Percentiles rank a stretch among this genome's conserved stretches.
These are phyloP conservation scores for Anastatica hierochuntica DNA, from an alignment of 345 rosid species.

Conservation along the genomic window DNA sequence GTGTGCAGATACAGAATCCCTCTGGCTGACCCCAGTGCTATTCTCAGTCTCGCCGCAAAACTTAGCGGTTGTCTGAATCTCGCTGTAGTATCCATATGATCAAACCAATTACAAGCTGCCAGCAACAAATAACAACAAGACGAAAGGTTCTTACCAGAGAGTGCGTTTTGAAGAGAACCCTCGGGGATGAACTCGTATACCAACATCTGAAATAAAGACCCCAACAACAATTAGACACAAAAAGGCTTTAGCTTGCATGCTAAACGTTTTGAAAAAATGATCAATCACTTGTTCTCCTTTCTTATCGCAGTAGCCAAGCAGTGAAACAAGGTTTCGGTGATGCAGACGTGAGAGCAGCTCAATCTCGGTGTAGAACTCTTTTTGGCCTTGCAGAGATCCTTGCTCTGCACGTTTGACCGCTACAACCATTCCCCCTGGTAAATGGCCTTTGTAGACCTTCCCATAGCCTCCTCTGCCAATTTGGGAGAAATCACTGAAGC, in stretches of 20 bases:
- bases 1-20: constrained; percentile 46
- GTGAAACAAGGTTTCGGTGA: constrained; percentile 51
- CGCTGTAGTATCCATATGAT: constrained; percentile 12
- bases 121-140: too few species aligned
- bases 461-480: constrained; percentile 53
- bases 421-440: constrained; percentile 34
- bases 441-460: constrained; percentile 43
- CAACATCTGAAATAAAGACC: constrained; percentile 32
- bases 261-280: too few species aligned
- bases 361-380: constrained; percentile 47
- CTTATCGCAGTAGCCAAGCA: constrained; percentile 47
- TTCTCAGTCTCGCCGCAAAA: constrained; percentile 24
- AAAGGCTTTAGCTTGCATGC: too few species aligned
- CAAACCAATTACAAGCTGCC: too few species aligned
- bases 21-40: constrained; percentile 41
- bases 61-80: constrained; percentile 21
- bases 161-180: constrained; percentile 40
- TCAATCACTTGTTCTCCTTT: constrained; percentile 39
- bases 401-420: constrained; percentile 43
- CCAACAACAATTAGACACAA: neutral
- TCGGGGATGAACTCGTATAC: constrained; percentile 49
- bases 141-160: constrained; percentile 41
- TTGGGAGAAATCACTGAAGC: constrained; percentile 23
- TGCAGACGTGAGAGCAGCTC: constrained; percentile 41
- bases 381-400: constrained; percentile 38